Evolutionary conservation across 139 green algal genomes (phyloP).

Genomic region (Mesostigma viride): DNA sequence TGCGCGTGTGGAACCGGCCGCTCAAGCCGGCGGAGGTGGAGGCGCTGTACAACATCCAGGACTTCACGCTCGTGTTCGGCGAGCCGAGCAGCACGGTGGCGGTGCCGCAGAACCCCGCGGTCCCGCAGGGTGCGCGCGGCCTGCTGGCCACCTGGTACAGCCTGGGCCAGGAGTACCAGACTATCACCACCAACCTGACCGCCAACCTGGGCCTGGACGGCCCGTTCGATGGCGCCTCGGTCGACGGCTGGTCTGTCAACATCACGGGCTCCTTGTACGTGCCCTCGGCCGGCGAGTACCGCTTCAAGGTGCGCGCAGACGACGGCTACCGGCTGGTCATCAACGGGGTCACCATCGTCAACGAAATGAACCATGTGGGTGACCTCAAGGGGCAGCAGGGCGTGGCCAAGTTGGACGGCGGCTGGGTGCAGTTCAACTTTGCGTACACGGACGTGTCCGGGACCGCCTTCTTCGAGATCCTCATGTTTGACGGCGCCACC

Average conservation of each 20-base stretch:
- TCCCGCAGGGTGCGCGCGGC: constrained; percentile 1
- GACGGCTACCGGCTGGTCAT: constrained; percentile 11
- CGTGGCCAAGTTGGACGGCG: constrained; percentile 10
- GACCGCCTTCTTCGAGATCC: constrained; percentile 4
- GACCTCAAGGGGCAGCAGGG: not conserved
- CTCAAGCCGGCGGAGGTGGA: constrained; percentile 13
- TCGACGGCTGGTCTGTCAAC: constrained; percentile 5
- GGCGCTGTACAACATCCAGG: constrained; percentile 12
- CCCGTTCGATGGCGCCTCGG: not conserved
- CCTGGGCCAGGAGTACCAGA: not conserved
- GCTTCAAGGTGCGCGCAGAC: constrained; percentile 13
- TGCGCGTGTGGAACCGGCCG: constrained; percentile 16
- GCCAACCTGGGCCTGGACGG: not conserved
- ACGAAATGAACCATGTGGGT: constrained; percentile 18
- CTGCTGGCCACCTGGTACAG: not conserved
- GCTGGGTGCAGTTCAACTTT: constrained; percentile 14
- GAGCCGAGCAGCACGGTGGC: too few relatives aligned
- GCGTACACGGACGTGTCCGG: constrained; percentile 23
- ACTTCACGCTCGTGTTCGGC: constrained; percentile 14
- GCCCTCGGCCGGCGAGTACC: constrained; percentile 10
- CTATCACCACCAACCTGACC: not conserved
- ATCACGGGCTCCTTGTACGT: constrained; percentile 20
- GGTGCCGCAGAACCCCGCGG: not conserved
- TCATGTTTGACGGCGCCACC: not conserved
- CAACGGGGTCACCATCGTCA: constrained; percentile 8